Evolutionary conservation across 148 eudicot species (phyloP).

Genomic region (Agrostemma githago): DNA sequence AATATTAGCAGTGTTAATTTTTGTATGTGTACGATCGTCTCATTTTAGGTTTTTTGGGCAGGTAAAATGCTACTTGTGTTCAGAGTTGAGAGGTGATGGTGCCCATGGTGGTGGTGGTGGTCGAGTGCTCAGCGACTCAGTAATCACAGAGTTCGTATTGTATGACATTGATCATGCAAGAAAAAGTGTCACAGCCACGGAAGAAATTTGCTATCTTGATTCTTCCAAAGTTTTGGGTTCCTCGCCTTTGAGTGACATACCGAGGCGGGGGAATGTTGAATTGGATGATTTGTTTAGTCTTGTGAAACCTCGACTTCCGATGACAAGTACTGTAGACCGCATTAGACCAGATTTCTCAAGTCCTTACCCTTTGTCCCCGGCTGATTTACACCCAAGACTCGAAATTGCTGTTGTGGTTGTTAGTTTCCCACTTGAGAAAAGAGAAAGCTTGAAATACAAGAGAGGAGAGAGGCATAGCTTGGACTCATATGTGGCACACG

Average conservation of each 20-base stretch:
- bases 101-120: conserved; percentile 6
- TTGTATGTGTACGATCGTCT: not conserved
- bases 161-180: conserved; percentile 63
- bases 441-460: conserved; percentile 72
- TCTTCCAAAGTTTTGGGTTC: conserved; percentile 23
- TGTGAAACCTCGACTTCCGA: conserved; percentile 31
- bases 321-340: conserved; percentile 22
- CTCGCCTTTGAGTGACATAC: conserved; percentile 25
- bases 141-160: conserved; percentile 72
- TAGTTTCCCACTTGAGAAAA: conserved; percentile 62
- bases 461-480: conserved; percentile 43
- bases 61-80: conserved; percentile 65
- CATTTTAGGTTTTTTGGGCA: conserved; percentile 20
- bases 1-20: too few species aligned
- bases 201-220: conserved; percentile 32
- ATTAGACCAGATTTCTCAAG: conserved; percentile 28
- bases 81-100: conserved; percentile 37
- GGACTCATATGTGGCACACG: conserved; percentile 34
- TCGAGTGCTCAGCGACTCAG: conserved; percentile 43
- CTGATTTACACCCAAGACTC: conserved; percentile 60
- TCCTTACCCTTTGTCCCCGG: conserved; percentile 39
- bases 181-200: conserved; percentile 40
- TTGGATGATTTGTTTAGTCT: conserved; percentile 37
- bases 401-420: conserved; percentile 73
- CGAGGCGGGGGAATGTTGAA: conserved; percentile 22